Percentiles rank a stretch among this genome's conserved stretches.
Conservation (phyloP, 805 yeast genomes). For the Candida andamanensis region DNA sequence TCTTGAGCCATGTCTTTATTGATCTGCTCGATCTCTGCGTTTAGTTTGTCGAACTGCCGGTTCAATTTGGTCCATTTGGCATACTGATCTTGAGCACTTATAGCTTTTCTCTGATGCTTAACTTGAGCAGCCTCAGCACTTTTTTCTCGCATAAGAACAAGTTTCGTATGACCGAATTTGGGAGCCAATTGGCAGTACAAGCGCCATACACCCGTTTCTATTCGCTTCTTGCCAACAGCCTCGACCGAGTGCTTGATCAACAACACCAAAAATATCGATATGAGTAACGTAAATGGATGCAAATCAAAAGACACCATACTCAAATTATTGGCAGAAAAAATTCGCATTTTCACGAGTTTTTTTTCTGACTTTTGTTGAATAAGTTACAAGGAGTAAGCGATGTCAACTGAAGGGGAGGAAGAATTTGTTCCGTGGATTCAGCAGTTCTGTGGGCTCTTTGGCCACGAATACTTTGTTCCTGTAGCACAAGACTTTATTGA, state of each 20-base stretch:
- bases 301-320: constrained; percentile 16
- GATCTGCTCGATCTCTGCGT: constrained; percentile 44
- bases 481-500: constrained; percentile 90
- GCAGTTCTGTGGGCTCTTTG: constrained; percentile 70
- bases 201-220: constrained; percentile 36
- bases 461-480: constrained; percentile 88
- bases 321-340: background rate
- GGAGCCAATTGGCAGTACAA: constrained; percentile 29
- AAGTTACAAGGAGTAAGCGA: constrained; percentile 6
- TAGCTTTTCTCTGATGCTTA: constrained; percentile 48
- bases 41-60: constrained; percentile 58
- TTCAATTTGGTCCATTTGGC: constrained; percentile 94
- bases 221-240: constrained; percentile 28
- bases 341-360: background rate
- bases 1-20: constrained; percentile 33
- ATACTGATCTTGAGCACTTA: constrained; percentile 89
- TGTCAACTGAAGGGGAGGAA: constrained; percentile 44
- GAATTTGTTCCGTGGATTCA: constrained; percentile 78
- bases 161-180: constrained; percentile 27
- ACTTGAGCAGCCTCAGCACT: constrained; percentile 43
- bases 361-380: background rate
- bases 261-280: constrained; percentile 31
- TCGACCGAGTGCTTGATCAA: constrained; percentile 30
- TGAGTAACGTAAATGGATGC: constrained; percentile 28
- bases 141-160: constrained; percentile 18